Conservation (phyloP, 257 asterid genomes). For the Anisodus acutangulus region DNA sequence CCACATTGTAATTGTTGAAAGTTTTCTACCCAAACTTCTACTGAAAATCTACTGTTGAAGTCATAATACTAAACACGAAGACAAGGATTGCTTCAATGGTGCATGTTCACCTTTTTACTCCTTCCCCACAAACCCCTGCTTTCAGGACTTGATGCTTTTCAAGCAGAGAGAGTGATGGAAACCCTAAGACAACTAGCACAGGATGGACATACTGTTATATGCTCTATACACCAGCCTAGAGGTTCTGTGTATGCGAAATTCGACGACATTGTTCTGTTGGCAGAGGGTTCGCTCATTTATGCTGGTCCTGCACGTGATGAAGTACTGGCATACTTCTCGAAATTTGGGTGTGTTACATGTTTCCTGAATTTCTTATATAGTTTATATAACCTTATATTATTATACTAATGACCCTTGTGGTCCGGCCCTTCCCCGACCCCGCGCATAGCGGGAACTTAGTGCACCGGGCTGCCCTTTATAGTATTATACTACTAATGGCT, state of each 20-base stretch:
- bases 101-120: constrained; percentile 26
- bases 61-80: neutral
- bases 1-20: neutral
- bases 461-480: neutral
- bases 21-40: neutral
- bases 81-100: neutral
- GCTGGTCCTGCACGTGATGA: constrained; percentile 91
- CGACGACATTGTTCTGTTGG: constrained; percentile 86
- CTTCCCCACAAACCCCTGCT: constrained; percentile 34
- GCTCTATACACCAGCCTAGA: constrained; percentile 99
- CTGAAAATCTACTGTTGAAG: neutral
- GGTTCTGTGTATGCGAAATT: constrained; percentile 94
- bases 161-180: constrained; percentile 99
- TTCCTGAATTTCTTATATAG: constrained; percentile 19
- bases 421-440: no score
- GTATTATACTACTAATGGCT: neutral
- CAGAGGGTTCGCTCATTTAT: constrained; percentile 88
- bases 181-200: constrained; percentile 83
- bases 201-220: constrained; percentile 96
- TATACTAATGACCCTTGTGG: neutral
- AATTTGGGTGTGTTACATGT: constrained; percentile 71
- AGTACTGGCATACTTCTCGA: constrained; percentile 73
- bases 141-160: constrained; percentile 99
- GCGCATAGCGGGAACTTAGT: no score
- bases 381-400: neutral